Evolutionary conservation across 2,329 filamentous ascomycete species (phyloP).

Genomic region (Aspergillus sp.): DNA sequence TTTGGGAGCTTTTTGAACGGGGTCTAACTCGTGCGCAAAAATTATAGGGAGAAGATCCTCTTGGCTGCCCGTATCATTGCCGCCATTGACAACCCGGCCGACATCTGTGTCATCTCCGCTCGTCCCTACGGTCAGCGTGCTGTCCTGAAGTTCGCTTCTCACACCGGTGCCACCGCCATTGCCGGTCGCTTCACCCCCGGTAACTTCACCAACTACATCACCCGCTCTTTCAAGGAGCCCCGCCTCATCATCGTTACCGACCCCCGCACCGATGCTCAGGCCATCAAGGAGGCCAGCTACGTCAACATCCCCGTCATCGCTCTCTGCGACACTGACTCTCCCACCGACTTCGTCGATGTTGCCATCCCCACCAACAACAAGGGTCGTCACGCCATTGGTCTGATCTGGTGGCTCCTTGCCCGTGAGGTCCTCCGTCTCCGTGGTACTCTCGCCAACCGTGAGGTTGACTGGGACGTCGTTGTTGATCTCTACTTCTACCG

Average conservation of each 20-base stretch:
- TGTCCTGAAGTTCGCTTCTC: constrained; percentile 98
- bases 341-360: constrained; percentile 99
- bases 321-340: constrained; percentile 98
- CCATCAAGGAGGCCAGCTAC: constrained; percentile 99
- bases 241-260: constrained; percentile 99
- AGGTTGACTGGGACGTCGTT: constrained; percentile 98
- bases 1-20: background rate
- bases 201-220: constrained; percentile 99
- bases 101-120: constrained; percentile 98
- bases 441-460: constrained; percentile 92
- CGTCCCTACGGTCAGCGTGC: constrained; percentile 99
- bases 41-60: constrained; percentile 94
- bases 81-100: constrained; percentile 98
- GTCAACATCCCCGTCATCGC: constrained; percentile 99
- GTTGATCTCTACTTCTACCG: constrained; percentile 99
- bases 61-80: constrained; percentile 98
- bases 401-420: constrained; percentile 99
- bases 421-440: constrained; percentile 99
- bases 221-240: constrained; percentile 99
- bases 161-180: constrained; percentile 97
- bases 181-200: constrained; percentile 99
- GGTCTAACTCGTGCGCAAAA: constrained; percentile 22
- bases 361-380: constrained; percentile 99
- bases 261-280: constrained; percentile 98
- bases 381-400: constrained; percentile 97